Evolutionary conservation across 1,139 yeast species (phyloP).

Genomic region (Yarrowia galli): DNA sequence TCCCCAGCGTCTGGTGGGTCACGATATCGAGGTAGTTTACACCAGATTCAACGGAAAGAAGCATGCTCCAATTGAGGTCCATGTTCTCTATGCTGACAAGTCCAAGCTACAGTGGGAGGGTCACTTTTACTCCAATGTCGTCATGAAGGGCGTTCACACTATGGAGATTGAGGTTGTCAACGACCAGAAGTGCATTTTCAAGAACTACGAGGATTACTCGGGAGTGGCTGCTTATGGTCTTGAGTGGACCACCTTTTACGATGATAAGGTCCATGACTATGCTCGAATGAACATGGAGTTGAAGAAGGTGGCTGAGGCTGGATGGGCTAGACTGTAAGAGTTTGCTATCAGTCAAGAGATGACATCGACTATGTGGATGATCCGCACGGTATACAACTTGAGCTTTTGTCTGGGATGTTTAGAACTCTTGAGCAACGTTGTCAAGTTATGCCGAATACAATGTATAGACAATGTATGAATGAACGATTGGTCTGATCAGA

Average conservation of each 20-base stretch:
- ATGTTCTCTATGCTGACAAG: slow-evolving; percentile 5
- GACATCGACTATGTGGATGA: no score
- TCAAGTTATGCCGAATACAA: no score
- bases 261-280: slow-evolving; percentile 12
- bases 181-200: slow-evolving; percentile 16
- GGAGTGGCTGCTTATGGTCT: slow-evolving; percentile 16
- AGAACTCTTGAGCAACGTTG: no score
- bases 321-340: neutral
- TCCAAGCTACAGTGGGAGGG: slow-evolving; percentile 9
- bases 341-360: no score
- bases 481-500: no score
- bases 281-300: slow-evolving; percentile 28
- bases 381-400: no score
- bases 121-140: slow-evolving; percentile 2
- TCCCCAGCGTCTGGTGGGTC: neutral
- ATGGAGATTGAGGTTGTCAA: slow-evolving; percentile 14
- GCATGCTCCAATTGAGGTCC: neutral
- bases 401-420: no score
- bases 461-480: neutral
- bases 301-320: slow-evolving; percentile 13
- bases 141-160: slow-evolving; percentile 10
- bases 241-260: slow-evolving; percentile 16
- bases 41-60: slow-evolving; percentile 6
- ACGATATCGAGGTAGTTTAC: neutral
- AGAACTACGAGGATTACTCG: slow-evolving; percentile 22